Conservation (phyloP, 176 grass and related monocot species). For the Pontederia paniculata region DNA sequence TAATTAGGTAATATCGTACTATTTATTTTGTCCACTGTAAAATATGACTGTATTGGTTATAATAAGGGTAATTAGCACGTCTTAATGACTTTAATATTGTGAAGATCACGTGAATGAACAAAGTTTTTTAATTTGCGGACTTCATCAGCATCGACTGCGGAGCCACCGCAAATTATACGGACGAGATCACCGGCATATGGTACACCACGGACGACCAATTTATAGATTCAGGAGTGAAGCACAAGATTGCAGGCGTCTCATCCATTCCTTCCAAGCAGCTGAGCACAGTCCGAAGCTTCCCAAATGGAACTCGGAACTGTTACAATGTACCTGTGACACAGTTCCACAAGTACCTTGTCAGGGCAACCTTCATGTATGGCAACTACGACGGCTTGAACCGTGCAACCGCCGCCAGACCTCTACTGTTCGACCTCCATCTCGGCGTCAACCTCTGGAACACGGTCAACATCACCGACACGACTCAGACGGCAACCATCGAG, state of each 20-base stretch:
- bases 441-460: too few species aligned
- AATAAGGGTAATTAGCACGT: too few species aligned
- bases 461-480: constrained; percentile 26
- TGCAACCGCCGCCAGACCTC: too few species aligned
- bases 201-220: constrained; percentile 14
- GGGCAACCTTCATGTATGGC: too few species aligned
- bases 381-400: not conserved
- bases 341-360: too few species aligned
- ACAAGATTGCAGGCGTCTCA: constrained; percentile 23
- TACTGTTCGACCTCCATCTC: constrained; percentile 1
- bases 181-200: too few species aligned
- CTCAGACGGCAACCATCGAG: not conserved
- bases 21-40: too few species aligned
- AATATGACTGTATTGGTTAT: too few species aligned
- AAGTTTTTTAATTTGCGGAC: constrained; percentile 21
- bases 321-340: not conserved
- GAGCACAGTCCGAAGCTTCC: constrained; percentile 37
- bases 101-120: too few species aligned
- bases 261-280: not conserved
- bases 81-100: too few species aligned
- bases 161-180: too few species aligned
- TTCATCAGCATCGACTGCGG: constrained; percentile 59
- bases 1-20: too few species aligned
- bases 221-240: constrained; percentile 25
- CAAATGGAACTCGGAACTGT: not conserved